Evolutionary conservation across 768 basidiomycete species (phyloP), one percentile per base, ranked within the genome.

Genomic region (Termitomyces sp.): DNA sequence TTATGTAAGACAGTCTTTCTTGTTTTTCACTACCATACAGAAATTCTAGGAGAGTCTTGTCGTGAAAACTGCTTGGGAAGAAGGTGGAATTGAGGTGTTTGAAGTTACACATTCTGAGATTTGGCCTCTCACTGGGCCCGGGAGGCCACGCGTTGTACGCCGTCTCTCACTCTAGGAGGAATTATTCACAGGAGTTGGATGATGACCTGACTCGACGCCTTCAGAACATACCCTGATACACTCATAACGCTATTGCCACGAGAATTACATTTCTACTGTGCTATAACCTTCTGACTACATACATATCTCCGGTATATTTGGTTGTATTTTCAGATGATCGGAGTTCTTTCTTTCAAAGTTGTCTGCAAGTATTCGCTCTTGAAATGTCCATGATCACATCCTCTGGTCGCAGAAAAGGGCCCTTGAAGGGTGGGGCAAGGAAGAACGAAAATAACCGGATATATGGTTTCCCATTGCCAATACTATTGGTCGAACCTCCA

Each of bases 401-500:
- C 78, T 84, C 64, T 35, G 68, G 63, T 43, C 74, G 72, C 9
- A 59, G 75, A 41, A 77, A 67, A 68, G 72, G 68, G 17, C 63
- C 64, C 15, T 62, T 65, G 30, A 91, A 90, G 71, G 75, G 74
- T 5, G 78, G 79, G 17, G 78, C 76, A 40, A 75, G 78, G 15
- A 78, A 80, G 47, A 72, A 78, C 28, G 86, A 91, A 64, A 87
- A 82, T 63, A 85, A 89, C 66, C 72, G 75, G 50, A 79, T 86
- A 46, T 90, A 92, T 57, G 84, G 78, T 0, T 71, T 87, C 56
- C 85, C 87, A 0, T 79, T 93, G n/a, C 91, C 91, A 0, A 67
- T 86, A 49, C 64, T 78, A 42, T 75, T 83, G 58, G 55, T 70
- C 56, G 71, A 78, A 54, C 70, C 77, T 21, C 74, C 75, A 35